A percentile compares a stretch with the other conserved stretches of the same genome.
Conservation (phyloP, 768 basidiomycete genomes). For the Boletus barrowsii region DNA sequence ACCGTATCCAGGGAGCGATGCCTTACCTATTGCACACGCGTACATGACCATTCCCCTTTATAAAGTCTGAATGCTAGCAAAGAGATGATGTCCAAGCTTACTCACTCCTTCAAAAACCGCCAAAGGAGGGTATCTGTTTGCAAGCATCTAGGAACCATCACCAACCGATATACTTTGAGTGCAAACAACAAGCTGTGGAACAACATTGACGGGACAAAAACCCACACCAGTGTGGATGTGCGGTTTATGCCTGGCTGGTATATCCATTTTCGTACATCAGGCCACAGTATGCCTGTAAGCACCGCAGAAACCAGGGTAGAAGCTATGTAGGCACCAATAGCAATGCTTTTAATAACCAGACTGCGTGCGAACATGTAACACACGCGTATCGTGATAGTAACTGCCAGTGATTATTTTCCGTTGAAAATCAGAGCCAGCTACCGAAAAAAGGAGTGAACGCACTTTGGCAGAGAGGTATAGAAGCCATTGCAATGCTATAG, state of each 20-base stretch:
- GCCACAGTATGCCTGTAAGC: not conserved
- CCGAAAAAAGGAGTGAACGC: not conserved
- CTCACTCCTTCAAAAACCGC: no score
- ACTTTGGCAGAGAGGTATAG: slow-evolving; percentile 19
- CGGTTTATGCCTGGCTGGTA: no score
- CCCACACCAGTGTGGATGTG: no score
- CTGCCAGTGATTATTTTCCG: not conserved
- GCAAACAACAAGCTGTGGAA: no score
- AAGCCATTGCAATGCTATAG: not conserved
- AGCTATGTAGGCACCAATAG: not conserved
- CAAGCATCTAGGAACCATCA: no score
- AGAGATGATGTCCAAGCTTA: no score
- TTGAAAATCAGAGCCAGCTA: not conserved
- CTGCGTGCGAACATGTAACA: slow-evolving; percentile 18
- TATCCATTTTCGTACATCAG: no score
- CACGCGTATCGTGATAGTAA: slow-evolving; percentile 13
- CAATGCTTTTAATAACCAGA: not conserved
- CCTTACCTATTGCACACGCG: slow-evolving; percentile 15
- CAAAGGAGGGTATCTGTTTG: no score
- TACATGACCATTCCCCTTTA: slow-evolving; percentile 24
- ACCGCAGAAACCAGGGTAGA: not conserved
- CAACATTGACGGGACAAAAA: no score
- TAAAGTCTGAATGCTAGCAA: not conserved
- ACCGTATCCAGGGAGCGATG: no score
- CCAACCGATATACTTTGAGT: no score